Evolutionary conservation across 148 eudicot genomes (phyloP), one percentile per base, ranked within the genome.

Genomic region (Heliosperma pusillum): DNA sequence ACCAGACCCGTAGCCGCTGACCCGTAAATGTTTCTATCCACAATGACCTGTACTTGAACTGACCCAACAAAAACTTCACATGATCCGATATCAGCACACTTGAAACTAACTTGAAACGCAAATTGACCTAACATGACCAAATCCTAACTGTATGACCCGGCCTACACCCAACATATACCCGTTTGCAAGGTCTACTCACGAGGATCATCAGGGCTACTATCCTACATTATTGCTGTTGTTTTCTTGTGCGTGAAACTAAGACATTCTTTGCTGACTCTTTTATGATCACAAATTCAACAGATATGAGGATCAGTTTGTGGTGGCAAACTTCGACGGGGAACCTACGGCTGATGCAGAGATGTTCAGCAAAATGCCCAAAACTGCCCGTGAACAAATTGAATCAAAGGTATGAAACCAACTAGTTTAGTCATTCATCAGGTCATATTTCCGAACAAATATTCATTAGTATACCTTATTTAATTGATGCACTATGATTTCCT

Each of bases 321-420:
- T 90, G 2, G 89, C 87, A 70, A 89, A 83, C 71, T 95, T 92
- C 80, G 97, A 92, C 78, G 91, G 90, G 53, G 96, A 93, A 76
- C 98, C 98, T 73, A 92, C 98, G 15, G 90, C 84, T 74, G 98
- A 95, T 78, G 79, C 98, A 45, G 97, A 92, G 77, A 83, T 83
- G 77, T 90, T 87, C 83, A 86, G 87, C 78, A 89, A 89, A 76
- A 66, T 86, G 84, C 86, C 83, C 66, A 80, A 87, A 74, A 70
- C 89, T 72, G 82, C 82, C 50, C 92, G 97, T 42, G 88, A 82
- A 56, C 89, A 86, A 36, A 76, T 80, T 85, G 98, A 93, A 84
- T 81, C 88, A 47, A 87, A 76, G 87, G 98, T 93, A 80, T 76
- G 77, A 21, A 27, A 40, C 70, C 24, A 59, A 27, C 65, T 52